Base-by-base conservation (phyloP, 306 rosid species). In the Corylus americana region DNA sequence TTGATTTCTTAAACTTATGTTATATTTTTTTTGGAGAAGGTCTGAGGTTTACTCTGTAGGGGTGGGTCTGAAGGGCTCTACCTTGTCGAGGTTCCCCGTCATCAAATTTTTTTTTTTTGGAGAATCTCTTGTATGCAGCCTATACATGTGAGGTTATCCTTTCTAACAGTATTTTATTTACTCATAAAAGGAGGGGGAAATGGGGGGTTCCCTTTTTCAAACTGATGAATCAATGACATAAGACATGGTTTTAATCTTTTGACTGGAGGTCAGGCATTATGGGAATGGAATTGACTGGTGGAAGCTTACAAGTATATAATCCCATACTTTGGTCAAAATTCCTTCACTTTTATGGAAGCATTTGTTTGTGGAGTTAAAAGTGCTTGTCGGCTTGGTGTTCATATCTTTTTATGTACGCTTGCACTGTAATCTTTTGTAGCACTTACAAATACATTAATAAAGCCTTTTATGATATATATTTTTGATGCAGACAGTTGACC, bases 401-500 rank as follows among this genome's bases (percentile, higher is more conserved):
- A 12, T 0, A 4, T 59, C 16, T 53, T 29, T 49, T 72, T 50
- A 51, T 49, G 51, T 12, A 37, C 55, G 54, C 44, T 8, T 14
- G 14, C 44, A 72, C 47, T 16, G 53, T 70, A 31, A 14, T 81
- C 58, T 55, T 62, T 35, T 4, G 8, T 47, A 49, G 50, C 31
- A 9, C 63, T 12, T 27, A 55, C 47, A 25, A 45, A 58, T 20
- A 25, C 75, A n/a, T 18, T 54, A 11, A 63, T 61, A 14, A 55
- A 78, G 47, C 51, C 79, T n/a, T 75, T 71, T 44, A 37, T 79
- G 79, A 68, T 18, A 78, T 50, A 80, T 57, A 74, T 77, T 72
- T 78, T 49, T 73, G 45, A 37, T 86, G 94, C 97, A 95, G 99
- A 93, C 98, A 0, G 94, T 93, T 68, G 99, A 95, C 85, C 99